A percentile compares a stretch with the other conserved stretches of the same genome.
Evolutionary conservation across 2,329 filamentous ascomycete genomes (phyloP).

Genomic region (Neonectria magnoliae): DNA sequence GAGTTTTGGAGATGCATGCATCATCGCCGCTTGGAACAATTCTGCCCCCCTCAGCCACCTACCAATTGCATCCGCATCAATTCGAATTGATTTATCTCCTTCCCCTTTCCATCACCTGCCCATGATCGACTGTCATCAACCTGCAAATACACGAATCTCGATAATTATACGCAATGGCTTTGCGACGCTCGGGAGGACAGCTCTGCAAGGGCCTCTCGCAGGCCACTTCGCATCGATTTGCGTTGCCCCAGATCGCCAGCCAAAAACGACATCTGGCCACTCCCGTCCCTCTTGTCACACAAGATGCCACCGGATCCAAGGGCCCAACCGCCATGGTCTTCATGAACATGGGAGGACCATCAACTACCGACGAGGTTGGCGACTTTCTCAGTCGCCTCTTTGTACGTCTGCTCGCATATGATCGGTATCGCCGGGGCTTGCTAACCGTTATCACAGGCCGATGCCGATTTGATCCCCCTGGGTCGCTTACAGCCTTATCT

Average conservation of each 20-base stretch:
- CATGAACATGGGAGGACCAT: conserved; percentile 97
- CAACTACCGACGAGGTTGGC: conserved; percentile 86
- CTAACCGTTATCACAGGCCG: conserved; percentile 68
- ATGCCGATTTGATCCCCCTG: conserved; percentile 94
- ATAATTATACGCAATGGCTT: conserved; percentile 41
- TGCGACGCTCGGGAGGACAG: conserved; percentile 44
- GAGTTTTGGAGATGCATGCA: conserved; percentile 39
- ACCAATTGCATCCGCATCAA: conserved; percentile 31
- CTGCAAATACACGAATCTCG: conserved; percentile 1
- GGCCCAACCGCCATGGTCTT: conserved; percentile 98
- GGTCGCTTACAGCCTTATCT: conserved; percentile 91
- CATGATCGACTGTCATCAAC: conserved; percentile 1
- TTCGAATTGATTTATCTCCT: conserved; percentile 24
- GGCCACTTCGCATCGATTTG: conserved; percentile 40
- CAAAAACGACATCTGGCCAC: conserved; percentile 51
- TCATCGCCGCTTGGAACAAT: conserved; percentile 40
- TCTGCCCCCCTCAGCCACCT: conserved; percentile 33
- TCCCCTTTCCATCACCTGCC: conserved; percentile 3
- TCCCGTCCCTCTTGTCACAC: conserved; percentile 78
- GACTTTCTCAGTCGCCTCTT: conserved; percentile 92
- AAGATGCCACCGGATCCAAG: conserved; percentile 74
- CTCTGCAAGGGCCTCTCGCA: conserved; percentile 43
- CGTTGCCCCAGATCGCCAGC: conserved; percentile 43
- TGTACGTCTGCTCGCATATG: conserved; percentile 62
- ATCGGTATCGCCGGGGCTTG: conserved; percentile 10